Conservation (phyloP, 2,329 filamentous ascomycete species). For the Pyricularia grisea region DNA sequence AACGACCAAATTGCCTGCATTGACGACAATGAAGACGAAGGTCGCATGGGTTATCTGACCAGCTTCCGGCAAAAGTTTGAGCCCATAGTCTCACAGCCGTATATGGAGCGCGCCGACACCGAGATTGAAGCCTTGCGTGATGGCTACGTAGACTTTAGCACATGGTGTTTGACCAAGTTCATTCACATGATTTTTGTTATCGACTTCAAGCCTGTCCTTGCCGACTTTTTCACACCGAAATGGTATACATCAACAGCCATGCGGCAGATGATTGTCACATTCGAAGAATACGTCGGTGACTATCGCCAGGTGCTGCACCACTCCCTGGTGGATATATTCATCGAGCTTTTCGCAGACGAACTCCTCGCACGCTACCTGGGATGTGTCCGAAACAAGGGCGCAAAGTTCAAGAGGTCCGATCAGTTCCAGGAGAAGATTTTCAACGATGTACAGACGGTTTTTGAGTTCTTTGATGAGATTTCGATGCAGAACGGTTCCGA, state of each 20-base stretch:
- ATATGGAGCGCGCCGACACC: conserved; percentile 62
- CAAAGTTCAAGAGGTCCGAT: conserved; percentile 78
- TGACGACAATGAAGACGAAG: conserved; percentile 75
- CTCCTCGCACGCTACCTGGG: conserved; percentile 78
- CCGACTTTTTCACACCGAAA: conserved; percentile 79
- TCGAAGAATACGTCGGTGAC: conserved; percentile 89
- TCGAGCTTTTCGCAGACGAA: conserved; percentile 89
- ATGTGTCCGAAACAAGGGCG: conserved; percentile 78
- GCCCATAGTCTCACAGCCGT: conserved; percentile 68
- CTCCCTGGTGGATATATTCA: conserved; percentile 80
- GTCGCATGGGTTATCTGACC: conserved; percentile 70
- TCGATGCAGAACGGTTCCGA: conserved; percentile 47
- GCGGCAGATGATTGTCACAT: conserved; percentile 88
- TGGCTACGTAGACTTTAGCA: conserved; percentile 90
- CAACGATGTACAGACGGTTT: conserved; percentile 83
- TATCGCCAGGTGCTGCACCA: conserved; percentile 79
- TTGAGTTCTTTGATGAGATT: conserved; percentile 74
- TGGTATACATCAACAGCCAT: conserved; percentile 87
- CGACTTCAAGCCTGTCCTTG: conserved; percentile 76
- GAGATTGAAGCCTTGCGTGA: conserved; percentile 73
- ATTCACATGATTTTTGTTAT: conserved; percentile 79
- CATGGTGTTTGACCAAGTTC: conserved; percentile 84
- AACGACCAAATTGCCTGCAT: conserved; percentile 99
- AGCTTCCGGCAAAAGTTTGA: conserved; percentile 80
- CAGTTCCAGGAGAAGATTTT: conserved; percentile 90